Conservation (phyloP, 352 stramenopile genomes). For the Saprolegnia parasitica region DNA sequence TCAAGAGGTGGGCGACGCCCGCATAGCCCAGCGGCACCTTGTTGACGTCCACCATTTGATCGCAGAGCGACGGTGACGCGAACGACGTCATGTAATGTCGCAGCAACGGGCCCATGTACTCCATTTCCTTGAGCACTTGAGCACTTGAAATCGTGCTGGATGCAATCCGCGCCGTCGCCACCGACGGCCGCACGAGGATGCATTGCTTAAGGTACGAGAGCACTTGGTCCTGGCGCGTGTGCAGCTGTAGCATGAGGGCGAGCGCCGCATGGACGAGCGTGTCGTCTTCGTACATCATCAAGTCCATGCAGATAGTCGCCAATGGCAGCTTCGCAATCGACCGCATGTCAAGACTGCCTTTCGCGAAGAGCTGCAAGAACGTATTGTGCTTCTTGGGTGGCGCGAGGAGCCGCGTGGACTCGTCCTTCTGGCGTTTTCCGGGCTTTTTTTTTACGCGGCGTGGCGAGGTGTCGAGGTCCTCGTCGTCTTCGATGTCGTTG, state of each 20-base stretch:
- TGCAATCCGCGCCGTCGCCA: background rate
- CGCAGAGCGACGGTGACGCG: constrained; percentile 23
- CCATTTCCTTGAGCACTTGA: constrained; percentile 27
- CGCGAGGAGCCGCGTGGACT: background rate
- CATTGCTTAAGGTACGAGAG: constrained; percentile 15
- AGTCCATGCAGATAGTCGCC: constrained; percentile 25
- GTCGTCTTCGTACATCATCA: constrained; percentile 31
- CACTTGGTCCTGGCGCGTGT: constrained; percentile 21
- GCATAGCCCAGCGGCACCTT: constrained; percentile 23
- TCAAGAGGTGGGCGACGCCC: constrained; percentile 14
- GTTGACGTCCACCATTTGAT: constrained; percentile 25
- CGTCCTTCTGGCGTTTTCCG: background rate
- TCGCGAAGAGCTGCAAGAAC: constrained; percentile 19
- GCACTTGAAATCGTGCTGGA: constrained; percentile 15
- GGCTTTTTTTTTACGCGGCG: background rate
- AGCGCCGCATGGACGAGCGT: constrained; percentile 15
- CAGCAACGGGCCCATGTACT: constrained; percentile 25
- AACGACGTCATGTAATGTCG: constrained; percentile 28
- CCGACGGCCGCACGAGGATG: constrained; percentile 11
- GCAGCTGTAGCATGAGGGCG: constrained; percentile 19
- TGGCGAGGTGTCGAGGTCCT: background rate
- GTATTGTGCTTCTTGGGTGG: background rate
- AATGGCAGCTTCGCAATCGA: constrained; percentile 5
- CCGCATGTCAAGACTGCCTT: constrained; percentile 17
- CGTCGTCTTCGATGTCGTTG: background rate